Evolutionary conservation across 805 yeast genomes (phyloP).

Genomic region (Tetrapisispora fleetii): DNA sequence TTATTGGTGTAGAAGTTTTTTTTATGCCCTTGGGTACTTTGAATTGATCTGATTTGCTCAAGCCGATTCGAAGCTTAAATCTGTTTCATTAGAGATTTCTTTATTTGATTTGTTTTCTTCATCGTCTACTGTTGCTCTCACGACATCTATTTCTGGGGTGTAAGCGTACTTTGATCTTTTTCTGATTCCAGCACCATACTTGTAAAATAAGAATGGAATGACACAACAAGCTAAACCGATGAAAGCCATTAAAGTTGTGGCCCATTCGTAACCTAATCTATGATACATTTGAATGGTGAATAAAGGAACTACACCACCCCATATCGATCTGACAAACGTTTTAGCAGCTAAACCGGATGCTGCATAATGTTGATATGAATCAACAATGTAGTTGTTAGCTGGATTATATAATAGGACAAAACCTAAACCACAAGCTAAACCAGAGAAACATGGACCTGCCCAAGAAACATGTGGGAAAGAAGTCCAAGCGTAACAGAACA

Average conservation of each 20-base stretch:
- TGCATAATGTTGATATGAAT: conserved; percentile 5
- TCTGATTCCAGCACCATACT: conserved; percentile 3
- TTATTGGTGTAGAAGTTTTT: too few relatives aligned
- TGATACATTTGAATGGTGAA: conserved; percentile 5
- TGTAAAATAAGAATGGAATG: conserved; percentile 4
- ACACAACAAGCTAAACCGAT: conserved; percentile 4
- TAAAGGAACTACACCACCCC: conserved; percentile 5
- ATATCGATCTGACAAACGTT: conserved; percentile 4
- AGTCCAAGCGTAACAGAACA: conserved; percentile 4
- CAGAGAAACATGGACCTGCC: conserved; percentile 6
- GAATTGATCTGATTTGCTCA: not conserved
- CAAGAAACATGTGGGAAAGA: conserved; percentile 4
- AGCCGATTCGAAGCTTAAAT: not conserved
- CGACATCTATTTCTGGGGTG: conserved; percentile 1
- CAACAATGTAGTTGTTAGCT: conserved; percentile 4
- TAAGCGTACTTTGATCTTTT: conserved; percentile 4
- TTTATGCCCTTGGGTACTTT: not conserved
- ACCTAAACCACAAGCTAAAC: conserved; percentile 5
- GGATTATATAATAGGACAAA: conserved; percentile 3
- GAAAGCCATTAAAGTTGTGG: conserved; percentile 3
- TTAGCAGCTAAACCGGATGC: conserved; percentile 6
- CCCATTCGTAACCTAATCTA: conserved; percentile 5
- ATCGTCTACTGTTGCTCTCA: not conserved
- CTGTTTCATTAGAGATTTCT: not conserved
- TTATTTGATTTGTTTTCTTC: not conserved